phyloP scores from a whole-genome alignment of 768 basidiomycete species.

The Termitomyces sp. region DNA sequence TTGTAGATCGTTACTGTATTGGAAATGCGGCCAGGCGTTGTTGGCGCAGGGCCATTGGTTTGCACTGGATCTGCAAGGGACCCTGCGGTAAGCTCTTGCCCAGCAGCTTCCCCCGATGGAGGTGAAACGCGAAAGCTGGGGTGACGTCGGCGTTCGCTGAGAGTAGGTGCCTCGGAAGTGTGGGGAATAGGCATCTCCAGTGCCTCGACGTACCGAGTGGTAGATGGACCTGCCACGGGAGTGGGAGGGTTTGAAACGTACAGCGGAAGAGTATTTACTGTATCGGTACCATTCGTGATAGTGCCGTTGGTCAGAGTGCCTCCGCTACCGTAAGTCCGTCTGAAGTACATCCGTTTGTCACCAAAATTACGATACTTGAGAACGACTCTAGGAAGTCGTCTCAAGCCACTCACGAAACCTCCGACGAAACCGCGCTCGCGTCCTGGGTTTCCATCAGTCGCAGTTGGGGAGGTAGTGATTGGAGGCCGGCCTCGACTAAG shows the following conservation, averaged over 20 bases:
- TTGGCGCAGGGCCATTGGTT: neutral
- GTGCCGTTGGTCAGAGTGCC: constrained; percentile 14
- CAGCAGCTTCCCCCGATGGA: constrained; percentile 21
- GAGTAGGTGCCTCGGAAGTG: constrained; percentile 9
- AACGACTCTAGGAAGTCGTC: constrained; percentile 26
- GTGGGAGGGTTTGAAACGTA: constrained; percentile 36
- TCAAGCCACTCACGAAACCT: constrained; percentile 30
- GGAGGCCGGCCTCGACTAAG: constrained; percentile 9
- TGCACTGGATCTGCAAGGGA: constrained; percentile 14
- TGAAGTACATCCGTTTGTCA: constrained; percentile 18
- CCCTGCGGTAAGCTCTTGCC: constrained; percentile 21
- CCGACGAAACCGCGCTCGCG: constrained; percentile 27
- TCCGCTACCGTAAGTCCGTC: constrained; percentile 20
- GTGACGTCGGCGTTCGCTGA: constrained; percentile 18
- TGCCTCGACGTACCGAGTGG: constrained; percentile 27
- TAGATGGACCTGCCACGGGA: constrained; percentile 26
- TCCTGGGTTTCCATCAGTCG: neutral
- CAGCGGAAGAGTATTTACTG: constrained; percentile 27
- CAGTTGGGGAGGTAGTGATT: neutral
- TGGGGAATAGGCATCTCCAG: constrained; percentile 26
- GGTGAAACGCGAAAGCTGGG: constrained; percentile 27
- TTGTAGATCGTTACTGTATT: constrained; percentile 15
- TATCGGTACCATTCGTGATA: constrained; percentile 19
- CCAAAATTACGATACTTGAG: constrained; percentile 22
- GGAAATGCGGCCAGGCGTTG: constrained; percentile 1